Base-by-base conservation (phyloP, 2,329 filamentous ascomycete genomes). In the Alternaria burnsii region DNA sequence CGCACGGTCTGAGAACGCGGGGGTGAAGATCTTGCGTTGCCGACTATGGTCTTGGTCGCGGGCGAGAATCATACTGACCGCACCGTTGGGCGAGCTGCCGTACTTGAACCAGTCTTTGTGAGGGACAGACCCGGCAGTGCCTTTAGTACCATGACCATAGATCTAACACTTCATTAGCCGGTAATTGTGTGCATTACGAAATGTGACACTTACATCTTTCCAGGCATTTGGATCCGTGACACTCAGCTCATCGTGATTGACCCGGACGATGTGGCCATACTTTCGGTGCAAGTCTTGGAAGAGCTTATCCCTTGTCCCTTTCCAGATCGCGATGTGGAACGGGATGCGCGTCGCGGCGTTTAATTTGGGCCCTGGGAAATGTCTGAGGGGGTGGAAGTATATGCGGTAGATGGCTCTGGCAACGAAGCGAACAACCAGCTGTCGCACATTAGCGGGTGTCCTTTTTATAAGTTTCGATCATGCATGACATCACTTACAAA, bases 331-430 rank as follows among this genome's bases (percentile, higher is more conserved):
- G n/a, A 69, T 55, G 24, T 72, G 68, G 41, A 75, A 70, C 1
- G 78, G 77, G 11, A 81, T 59, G n/a, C 75, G 70, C 42, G 77
- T 76, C 20, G 75, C 72, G 9, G 77, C 76, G 55, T 69, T 61
- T 7, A 78, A 53, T 40, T 71, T 78, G 1, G 82, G 82, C 2
- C 82, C 83, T 10, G 82, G 82, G 46, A 78, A 82, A 43, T 76
- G 76, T 43, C 75, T 72, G 1, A 68, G 59, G 3, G 77, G 65
- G 16, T 68, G 63, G 53, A 82, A 78, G 66, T 76, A 81, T 16
- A 79, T 67, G 55, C 72, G 73, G 63, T 81, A 79, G 36, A 80
- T 67, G 24, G 58, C 71, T 53, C 62, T 66, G 11, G 40, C 43
- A 34, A 71, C n/a, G 42, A 64, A 67, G 26, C 64, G 65, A 48